Conservation (phyloP, 2,329 filamentous ascomycete species). For the Lecanoromycetidae sp. region DNA sequence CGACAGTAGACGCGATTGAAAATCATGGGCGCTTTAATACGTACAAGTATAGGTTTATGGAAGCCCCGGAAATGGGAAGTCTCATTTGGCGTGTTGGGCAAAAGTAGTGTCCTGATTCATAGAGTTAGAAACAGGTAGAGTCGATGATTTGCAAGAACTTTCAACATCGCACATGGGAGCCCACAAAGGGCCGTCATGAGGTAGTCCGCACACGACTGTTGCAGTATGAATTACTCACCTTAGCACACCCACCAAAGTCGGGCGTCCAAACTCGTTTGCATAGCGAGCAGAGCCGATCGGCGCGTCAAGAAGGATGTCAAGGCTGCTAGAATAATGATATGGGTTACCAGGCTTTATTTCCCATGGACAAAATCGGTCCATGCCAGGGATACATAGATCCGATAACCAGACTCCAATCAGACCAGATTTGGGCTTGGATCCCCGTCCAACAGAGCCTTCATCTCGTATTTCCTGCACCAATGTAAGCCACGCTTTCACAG, state of each 20-base stretch:
- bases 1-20: too few relatives aligned
- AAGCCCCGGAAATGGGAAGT: slow-evolving; percentile 76
- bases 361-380: slow-evolving; percentile 75
- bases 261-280: slow-evolving; percentile 82
- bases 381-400: slow-evolving; percentile 76
- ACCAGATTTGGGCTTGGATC: slow-evolving; percentile 85
- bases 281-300: slow-evolving; percentile 77
- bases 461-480: slow-evolving; percentile 67
- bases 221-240: too few relatives aligned
- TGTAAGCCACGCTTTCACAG: slow-evolving; percentile 57
- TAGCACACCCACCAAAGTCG: slow-evolving; percentile 76
- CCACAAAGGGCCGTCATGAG: too few relatives aligned
- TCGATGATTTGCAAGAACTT: too few relatives aligned
- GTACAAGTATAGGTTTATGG: slow-evolving; percentile 98
- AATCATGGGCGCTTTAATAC: too few relatives aligned
- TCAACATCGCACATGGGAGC: too few relatives aligned
- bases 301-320: slow-evolving; percentile 96
- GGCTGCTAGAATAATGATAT: slow-evolving; percentile 78
- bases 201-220: too few relatives aligned
- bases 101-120: too few relatives aligned
- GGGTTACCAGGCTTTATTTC: slow-evolving; percentile 77
- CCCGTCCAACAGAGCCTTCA: slow-evolving; percentile 84
- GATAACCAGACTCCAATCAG: slow-evolving; percentile 91
- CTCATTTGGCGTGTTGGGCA: too few relatives aligned
- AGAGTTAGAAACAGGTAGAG: too few relatives aligned